Percentiles rank a stretch among this genome's conserved stretches.
phyloP scores from a whole-genome alignment of 345 rosid species.

The Brassica cretica region DNA sequence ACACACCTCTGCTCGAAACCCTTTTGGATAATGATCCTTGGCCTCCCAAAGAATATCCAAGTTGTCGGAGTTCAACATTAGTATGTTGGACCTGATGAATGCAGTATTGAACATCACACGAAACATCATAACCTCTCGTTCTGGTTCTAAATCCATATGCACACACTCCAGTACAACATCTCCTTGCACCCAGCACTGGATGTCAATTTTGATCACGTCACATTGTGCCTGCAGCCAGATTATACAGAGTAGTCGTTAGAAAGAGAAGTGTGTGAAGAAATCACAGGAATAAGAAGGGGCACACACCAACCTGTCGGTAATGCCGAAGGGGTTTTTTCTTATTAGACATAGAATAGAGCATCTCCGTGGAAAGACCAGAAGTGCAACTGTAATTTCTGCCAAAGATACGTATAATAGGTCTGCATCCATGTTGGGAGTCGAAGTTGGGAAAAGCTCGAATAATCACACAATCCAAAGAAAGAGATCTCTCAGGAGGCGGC shows the following conservation, averaged over 20 bases:
- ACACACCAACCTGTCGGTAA: constrained; percentile 67
- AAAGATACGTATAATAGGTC: constrained; percentile 90
- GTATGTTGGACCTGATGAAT: constrained; percentile 94
- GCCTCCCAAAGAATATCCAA: constrained; percentile 98
- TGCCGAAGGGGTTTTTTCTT: constrained; percentile 70
- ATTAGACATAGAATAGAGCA: constrained; percentile 84
- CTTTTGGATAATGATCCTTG: constrained; percentile 90
- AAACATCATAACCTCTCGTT: constrained; percentile 98
- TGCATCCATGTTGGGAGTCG: constrained; percentile 87
- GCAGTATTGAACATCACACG: constrained; percentile 97
- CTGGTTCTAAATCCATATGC: constrained; percentile 87
- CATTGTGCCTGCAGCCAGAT: constrained; percentile 73
- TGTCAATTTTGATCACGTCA: constrained; percentile 93
- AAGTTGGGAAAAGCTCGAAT: constrained; percentile 88
- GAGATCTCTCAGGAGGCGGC: constrained; percentile 97
- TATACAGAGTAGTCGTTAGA: constrained; percentile 15
- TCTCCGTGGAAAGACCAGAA: constrained; percentile 80
- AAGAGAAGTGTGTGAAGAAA: constrained; percentile 4
- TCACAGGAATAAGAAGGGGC: not conserved
- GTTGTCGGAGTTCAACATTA: constrained; percentile 90
- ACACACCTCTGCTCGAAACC: constrained; percentile 88
- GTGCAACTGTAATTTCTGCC: constrained; percentile 66
- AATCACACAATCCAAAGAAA: constrained; percentile 89
- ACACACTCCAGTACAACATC: constrained; percentile 97
- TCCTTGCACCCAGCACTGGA: constrained; percentile 96